A percentile compares a stretch with the other conserved stretches of the same genome.
Evolutionary conservation across 2,329 filamentous ascomycete species (phyloP).

Genomic region (Blumeriella jaapii): DNA sequence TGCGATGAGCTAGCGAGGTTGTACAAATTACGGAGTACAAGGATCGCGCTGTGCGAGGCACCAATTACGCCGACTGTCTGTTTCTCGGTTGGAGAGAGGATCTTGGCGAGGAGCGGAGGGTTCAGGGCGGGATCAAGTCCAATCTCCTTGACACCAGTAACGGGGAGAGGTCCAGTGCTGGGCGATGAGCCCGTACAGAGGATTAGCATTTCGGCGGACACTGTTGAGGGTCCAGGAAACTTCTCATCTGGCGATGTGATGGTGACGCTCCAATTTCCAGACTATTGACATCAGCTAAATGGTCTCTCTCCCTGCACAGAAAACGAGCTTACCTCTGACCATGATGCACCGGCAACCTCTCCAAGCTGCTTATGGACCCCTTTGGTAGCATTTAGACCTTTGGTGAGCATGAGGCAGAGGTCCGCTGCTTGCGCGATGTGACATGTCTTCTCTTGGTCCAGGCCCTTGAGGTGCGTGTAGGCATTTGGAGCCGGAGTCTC

Average conservation of each 20-base stretch:
- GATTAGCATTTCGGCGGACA: constrained; percentile 30
- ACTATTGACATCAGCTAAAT: constrained; percentile 5
- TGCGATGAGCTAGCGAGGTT: constrained; percentile 40
- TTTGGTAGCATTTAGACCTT: constrained; percentile 32
- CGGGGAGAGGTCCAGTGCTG: constrained; percentile 32
- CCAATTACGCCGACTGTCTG: constrained; percentile 45
- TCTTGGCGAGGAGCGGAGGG: constrained; percentile 35
- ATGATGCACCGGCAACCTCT: constrained; percentile 30
- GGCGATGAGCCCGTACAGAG: constrained; percentile 47
- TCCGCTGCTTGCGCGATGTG: constrained; percentile 45
- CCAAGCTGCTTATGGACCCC: constrained; percentile 31
- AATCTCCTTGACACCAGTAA: constrained; percentile 31
- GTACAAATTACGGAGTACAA: constrained; percentile 50
- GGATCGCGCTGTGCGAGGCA: constrained; percentile 50
- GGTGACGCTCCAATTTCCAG: constrained; percentile 28
- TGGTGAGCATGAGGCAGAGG: constrained; percentile 35
- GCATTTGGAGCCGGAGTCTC: constrained; percentile 38
- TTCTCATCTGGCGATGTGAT: constrained; percentile 16
- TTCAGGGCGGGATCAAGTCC: constrained; percentile 45
- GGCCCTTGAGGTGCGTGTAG: constrained; percentile 38
- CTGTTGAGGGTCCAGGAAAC: constrained; percentile 4
- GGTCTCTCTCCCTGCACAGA: neutral
- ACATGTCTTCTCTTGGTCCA: constrained; percentile 47
- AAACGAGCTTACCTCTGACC: constrained; percentile 26
- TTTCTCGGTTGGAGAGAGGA: constrained; percentile 29